A percentile compares a stretch with the other conserved stretches of the same genome.
Conservation (phyloP, 1,284 basidiomycete genomes). For the Moesziomyces sp. region DNA sequence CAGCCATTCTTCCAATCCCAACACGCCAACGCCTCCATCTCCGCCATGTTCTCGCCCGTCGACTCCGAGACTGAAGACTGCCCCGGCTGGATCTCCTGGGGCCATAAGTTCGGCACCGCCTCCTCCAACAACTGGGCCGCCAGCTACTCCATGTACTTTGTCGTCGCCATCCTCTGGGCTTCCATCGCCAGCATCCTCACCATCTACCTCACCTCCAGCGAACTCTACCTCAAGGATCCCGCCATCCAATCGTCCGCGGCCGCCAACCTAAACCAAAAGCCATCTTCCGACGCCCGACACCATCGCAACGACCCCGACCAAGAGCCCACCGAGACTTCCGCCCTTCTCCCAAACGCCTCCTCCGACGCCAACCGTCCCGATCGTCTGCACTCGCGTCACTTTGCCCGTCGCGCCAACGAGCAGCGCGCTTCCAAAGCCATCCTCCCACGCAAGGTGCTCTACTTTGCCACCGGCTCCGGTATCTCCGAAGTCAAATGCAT, state of each 20-base stretch:
- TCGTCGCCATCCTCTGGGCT: conserved; percentile 63
- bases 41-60: conserved; percentile 14
- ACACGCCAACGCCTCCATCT: conserved; percentile 15
- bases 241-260: conserved; percentile 10
- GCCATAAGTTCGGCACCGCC: conserved; percentile 34
- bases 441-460: conserved; percentile 70
- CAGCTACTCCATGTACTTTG: conserved; percentile 79
- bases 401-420: conserved; percentile 37
- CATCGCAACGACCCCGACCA: not conserved
- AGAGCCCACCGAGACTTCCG: conserved; percentile 33
- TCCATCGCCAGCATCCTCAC: conserved; percentile 76
- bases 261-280: conserved; percentile 16
- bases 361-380: conserved; percentile 11
- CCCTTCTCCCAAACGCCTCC: conserved; percentile 14
- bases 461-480: conserved; percentile 89
- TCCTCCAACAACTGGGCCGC: conserved; percentile 69
- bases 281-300: not conserved
- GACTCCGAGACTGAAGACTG: conserved; percentile 71
- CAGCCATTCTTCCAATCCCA: conserved; percentile 37
- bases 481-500: conserved; percentile 98
- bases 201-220: conserved; percentile 79
- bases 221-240: conserved; percentile 47
- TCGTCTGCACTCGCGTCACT: conserved; percentile 10
- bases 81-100: conserved; percentile 80
- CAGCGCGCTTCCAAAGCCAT: conserved; percentile 45